A percentile compares a stretch with the other conserved stretches of the same genome.
Conservation (phyloP, 805 yeast genomes). For the Yamadazyma philogaea region DNA sequence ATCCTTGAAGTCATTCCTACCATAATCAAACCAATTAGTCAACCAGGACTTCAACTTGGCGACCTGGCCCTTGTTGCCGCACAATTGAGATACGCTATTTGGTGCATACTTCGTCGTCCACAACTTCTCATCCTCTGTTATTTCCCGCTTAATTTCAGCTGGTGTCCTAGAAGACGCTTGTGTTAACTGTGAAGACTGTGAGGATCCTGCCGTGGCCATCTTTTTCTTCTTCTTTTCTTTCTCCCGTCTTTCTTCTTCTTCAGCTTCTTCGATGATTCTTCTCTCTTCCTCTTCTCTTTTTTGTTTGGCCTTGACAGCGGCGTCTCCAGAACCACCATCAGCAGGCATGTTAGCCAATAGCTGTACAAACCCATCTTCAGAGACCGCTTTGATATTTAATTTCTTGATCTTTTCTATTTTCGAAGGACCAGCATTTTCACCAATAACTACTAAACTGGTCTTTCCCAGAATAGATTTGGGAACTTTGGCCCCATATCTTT, state of each 20-base stretch:
- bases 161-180: conserved; percentile 13
- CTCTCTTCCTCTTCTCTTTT: conserved; percentile 70
- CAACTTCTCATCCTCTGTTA: conserved; percentile 57
- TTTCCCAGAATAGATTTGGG: conserved; percentile 81
- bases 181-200: neutral
- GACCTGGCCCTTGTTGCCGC: conserved; percentile 86
- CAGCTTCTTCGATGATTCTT: conserved; percentile 46
- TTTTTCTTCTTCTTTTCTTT: conserved; percentile 13
- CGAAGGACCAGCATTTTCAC: conserved; percentile 96
- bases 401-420: conserved; percentile 78
- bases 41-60: conserved; percentile 72
- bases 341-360: conserved; percentile 79
- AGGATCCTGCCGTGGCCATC: conserved; percentile 1
- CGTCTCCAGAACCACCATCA: conserved; percentile 84
- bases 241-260: conserved; percentile 41
- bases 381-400: conserved; percentile 72
- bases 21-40: conserved; percentile 62
- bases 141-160: conserved; percentile 26
- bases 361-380: conserved; percentile 80
- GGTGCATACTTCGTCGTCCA: conserved; percentile 98
- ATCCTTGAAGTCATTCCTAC: conserved; percentile 52
- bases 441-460: conserved; percentile 86
- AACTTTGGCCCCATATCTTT: conserved; percentile 87
- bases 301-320: conserved; percentile 67
- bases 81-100: conserved; percentile 63